These are phyloP conservation scores for Lophium mytilinum DNA, from an alignment of 495 filamentous ascomycete genomes.

Conservation along the genomic window DNA sequence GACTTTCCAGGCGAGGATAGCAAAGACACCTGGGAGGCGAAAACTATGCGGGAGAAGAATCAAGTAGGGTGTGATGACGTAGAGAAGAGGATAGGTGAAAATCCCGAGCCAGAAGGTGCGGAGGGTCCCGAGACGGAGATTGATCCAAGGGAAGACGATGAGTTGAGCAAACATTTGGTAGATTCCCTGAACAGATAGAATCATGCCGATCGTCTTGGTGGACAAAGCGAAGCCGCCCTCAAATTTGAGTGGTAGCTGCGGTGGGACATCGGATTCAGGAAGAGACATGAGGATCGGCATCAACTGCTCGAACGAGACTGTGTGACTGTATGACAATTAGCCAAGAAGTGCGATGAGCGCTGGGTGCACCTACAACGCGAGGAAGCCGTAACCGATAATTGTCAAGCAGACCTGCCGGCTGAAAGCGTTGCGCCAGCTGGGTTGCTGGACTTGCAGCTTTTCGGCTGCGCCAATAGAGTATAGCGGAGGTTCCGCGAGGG, in stretches of 20 bases:
- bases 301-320: slow-evolving; percentile 88
- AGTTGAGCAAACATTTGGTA: slow-evolving; percentile 80
- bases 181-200: slow-evolving; percentile 82
- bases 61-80: slow-evolving; percentile 81
- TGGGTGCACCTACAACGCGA: slow-evolving; percentile 74
- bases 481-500: slow-evolving; percentile 25
- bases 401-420: slow-evolving; percentile 73
- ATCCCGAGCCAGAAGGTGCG: slow-evolving; percentile 73
- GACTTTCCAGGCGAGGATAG: slow-evolving; percentile 74
- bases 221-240: slow-evolving; percentile 75
- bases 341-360: slow-evolving; percentile 1
- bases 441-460: background rate
- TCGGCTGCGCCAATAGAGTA: slow-evolving; percentile 14
- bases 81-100: slow-evolving; percentile 77
- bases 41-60: slow-evolving; percentile 65
- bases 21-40: slow-evolving; percentile 64
- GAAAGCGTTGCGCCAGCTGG: slow-evolving; percentile 49
- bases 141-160: slow-evolving; percentile 70
- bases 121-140: slow-evolving; percentile 62
- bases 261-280: slow-evolving; percentile 44
- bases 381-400: slow-evolving; percentile 82
- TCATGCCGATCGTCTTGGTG: slow-evolving; percentile 74
- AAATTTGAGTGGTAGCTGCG: slow-evolving; percentile 76
- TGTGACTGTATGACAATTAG: slow-evolving; percentile 50
- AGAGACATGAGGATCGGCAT: slow-evolving; percentile 89